Conservation (phyloP, 2,329 filamentous ascomycete species). For the Stemphylium beticola region DNA sequence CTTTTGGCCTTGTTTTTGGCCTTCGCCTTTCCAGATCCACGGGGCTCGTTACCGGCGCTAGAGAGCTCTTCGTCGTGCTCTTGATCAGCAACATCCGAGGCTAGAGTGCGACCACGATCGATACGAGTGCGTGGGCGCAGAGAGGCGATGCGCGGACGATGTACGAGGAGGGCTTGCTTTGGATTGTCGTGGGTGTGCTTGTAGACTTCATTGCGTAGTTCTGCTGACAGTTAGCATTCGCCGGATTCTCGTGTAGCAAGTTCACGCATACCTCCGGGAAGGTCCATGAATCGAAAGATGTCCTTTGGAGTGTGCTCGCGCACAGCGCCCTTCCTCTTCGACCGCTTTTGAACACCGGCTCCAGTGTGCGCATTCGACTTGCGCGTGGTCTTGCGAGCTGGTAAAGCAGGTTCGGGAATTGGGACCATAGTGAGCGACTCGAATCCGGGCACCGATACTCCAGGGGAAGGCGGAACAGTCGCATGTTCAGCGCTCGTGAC, state of each 20-base stretch:
- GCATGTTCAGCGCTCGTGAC: slow-evolving; percentile 7
- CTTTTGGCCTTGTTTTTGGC: neutral
- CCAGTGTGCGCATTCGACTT: slow-evolving; percentile 7
- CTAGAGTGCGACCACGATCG: slow-evolving; percentile 21
- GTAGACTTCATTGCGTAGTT: slow-evolving; percentile 41
- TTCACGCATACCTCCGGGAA: slow-evolving; percentile 27
- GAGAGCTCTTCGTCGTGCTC: slow-evolving; percentile 17
- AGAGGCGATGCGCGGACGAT: slow-evolving; percentile 33
- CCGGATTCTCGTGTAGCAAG: neutral
- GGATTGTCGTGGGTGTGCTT: slow-evolving; percentile 7
- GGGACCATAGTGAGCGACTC: neutral
- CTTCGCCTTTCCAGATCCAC: neutral
- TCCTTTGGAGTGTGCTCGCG: neutral
- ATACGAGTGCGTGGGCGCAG: slow-evolving; percentile 32
- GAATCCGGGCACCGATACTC: slow-evolving; percentile 1
- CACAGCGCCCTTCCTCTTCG: neutral
- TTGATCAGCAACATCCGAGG: slow-evolving; percentile 21
- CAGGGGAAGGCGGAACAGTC: slow-evolving; percentile 16
- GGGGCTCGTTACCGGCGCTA: neutral
- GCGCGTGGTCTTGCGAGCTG: neutral
- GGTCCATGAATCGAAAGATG: slow-evolving; percentile 26
- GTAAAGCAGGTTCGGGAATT: neutral
- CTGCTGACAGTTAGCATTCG: slow-evolving; percentile 18
- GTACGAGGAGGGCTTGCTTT: slow-evolving; percentile 32
- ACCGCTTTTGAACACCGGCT: slow-evolving; percentile 17